phyloP scores from a whole-genome alignment of 352 stramenopile species.

The Pythium grandisporangium region DNA sequence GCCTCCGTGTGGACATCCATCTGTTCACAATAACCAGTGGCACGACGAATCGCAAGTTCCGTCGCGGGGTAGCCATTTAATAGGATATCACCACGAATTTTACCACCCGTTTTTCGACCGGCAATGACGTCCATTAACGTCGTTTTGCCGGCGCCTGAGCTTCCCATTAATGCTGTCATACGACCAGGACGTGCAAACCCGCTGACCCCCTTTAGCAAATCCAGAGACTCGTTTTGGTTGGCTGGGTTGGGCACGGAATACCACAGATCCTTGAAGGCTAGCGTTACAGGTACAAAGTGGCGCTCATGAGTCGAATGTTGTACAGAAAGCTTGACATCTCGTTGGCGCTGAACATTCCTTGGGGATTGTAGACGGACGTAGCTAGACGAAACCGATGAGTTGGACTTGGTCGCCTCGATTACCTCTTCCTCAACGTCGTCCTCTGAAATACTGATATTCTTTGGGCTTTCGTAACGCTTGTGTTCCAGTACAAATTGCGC shows the following conservation, averaged over 20 bases:
- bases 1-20: no score
- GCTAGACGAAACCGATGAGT: neutral
- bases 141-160: slow-evolving; percentile 82
- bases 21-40: no score
- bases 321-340: slow-evolving; percentile 3
- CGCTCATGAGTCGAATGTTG: neutral
- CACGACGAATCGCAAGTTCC: no score
- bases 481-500: slow-evolving; percentile 9
- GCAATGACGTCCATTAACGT: slow-evolving; percentile 93
- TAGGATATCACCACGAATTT: slow-evolving; percentile 71
- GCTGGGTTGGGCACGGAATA: slow-evolving; percentile 21
- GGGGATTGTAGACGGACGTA: slow-evolving; percentile 1
- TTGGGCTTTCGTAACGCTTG: slow-evolving; percentile 8
- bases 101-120: slow-evolving; percentile 83
- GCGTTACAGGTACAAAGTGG: slow-evolving; percentile 19
- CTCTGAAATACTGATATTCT: neutral
- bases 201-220: slow-evolving; percentile 43
- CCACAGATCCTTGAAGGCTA: slow-evolving; percentile 26
- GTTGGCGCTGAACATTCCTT: neutral
- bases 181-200: slow-evolving; percentile 34
- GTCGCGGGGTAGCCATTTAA: slow-evolving; percentile 83
- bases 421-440: neutral
- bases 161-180: slow-evolving; percentile 57
- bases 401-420: neutral
- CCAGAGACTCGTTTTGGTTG: slow-evolving; percentile 16